Conservation (phyloP, 2,329 filamentous ascomycete species). For the Endocalyx cinctus region DNA sequence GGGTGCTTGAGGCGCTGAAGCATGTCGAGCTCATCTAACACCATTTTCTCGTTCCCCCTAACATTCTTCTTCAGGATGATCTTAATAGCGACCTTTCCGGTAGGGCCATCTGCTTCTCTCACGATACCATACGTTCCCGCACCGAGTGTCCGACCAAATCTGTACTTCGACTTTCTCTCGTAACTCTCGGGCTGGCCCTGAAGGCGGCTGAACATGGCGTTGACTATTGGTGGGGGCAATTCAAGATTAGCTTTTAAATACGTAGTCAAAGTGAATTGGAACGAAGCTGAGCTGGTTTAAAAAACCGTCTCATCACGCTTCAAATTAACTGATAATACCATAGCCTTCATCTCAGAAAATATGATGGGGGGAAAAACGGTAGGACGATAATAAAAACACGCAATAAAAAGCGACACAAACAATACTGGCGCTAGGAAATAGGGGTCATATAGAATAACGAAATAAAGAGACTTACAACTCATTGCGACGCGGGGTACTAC, state of each 20-base stretch:
- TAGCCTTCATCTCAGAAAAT: too few relatives aligned
- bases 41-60: slow-evolving; percentile 97
- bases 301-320: too few relatives aligned
- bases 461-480: slow-evolving; percentile 37
- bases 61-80: slow-evolving; percentile 99
- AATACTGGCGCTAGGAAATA: too few relatives aligned
- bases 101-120: slow-evolving; percentile 81
- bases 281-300: too few relatives aligned
- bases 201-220: slow-evolving; percentile 90
- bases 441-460: slow-evolving; percentile 12
- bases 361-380: too few relatives aligned
- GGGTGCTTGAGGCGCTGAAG: slow-evolving; percentile 86
- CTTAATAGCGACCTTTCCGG: slow-evolving; percentile 89
- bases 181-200: slow-evolving; percentile 97
- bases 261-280: too few relatives aligned
- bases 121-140: slow-evolving; percentile 98
- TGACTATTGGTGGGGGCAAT: slow-evolving; percentile 48
- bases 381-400: too few relatives aligned
- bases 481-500: slow-evolving; percentile 23
- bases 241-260: too few relatives aligned
- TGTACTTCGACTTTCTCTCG: slow-evolving; percentile 95
- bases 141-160: slow-evolving; percentile 87
- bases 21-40: slow-evolving; percentile 94
- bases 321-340: too few relatives aligned
- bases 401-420: slow-evolving; percentile 4